Percentiles rank a stretch among this genome's conserved stretches.
phyloP scores from a whole-genome alignment of 352 stramenopile species.

The Proteromonas lacertae region DNA sequence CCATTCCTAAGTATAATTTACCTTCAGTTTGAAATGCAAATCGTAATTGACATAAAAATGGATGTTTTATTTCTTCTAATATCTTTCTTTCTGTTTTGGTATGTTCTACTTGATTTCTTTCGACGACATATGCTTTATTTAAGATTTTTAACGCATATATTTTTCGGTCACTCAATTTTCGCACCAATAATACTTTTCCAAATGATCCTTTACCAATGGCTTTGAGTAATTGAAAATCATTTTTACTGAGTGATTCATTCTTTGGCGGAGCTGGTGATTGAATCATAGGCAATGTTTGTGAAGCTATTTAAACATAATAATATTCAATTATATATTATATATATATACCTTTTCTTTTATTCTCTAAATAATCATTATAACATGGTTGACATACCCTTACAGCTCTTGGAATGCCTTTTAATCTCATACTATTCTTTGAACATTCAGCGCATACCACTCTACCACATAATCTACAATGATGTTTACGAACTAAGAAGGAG shows the following conservation, averaged over 20 bases:
- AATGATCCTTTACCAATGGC: constrained; percentile 74
- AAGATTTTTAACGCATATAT: constrained; percentile 70
- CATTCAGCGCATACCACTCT: too few relatives aligned
- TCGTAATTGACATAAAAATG: constrained; percentile 53
- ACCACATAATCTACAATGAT: too few relatives aligned
- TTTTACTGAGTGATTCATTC: constrained; percentile 12
- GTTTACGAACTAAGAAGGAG: too few relatives aligned
- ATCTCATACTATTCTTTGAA: too few relatives aligned
- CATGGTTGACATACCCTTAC: too few relatives aligned
- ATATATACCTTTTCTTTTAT: too few relatives aligned
- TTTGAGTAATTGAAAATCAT: constrained; percentile 72
- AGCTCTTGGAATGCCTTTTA: too few relatives aligned
- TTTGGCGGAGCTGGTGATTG: neutral
- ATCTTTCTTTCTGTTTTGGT: constrained; percentile 55
- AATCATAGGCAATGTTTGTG: neutral
- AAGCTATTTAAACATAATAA: too few relatives aligned
- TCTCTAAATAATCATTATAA: too few relatives aligned
- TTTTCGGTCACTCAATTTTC: constrained; percentile 42
- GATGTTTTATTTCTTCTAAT: constrained; percentile 46
- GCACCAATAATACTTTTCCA: constrained; percentile 71
- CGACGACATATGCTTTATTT: constrained; percentile 46
- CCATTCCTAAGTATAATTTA: constrained; percentile 58
- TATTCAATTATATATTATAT: too few relatives aligned
- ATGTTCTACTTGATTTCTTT: constrained; percentile 62
- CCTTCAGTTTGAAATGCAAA: constrained; percentile 66